Evolutionary conservation across 2,329 filamentous ascomycete genomes (phyloP), one percentile per base, ranked within the genome.

Genomic region (Dendrostoma leiphaemia): DNA sequence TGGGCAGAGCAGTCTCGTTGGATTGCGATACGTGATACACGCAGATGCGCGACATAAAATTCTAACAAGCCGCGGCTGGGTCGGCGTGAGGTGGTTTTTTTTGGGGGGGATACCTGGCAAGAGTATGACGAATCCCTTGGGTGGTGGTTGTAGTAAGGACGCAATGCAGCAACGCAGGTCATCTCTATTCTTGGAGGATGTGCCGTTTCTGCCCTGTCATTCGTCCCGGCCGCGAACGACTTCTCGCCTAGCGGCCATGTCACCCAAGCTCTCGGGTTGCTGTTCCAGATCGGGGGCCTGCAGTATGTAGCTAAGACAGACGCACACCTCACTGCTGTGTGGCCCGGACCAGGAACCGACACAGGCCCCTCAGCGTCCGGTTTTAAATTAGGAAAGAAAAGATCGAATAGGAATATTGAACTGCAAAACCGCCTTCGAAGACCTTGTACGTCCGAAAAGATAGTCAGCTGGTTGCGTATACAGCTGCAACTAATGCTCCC

Each of bases 211-310:
- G 35, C 28, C 12, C 50, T 56, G 28, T 35, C 29, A 56, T 53
- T 56, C 54, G 50, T 49, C 51, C 28, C 23, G 29, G 41, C 37
- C 31, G 53, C 53, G 37, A 48, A 52, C 51, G 49, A 37, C 29
- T 41, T 40, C 41, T 54, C 51, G 55, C 51, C 45, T 41, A 54
- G 21, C 41, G 32, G 28, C 43, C 47, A 45, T 51, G 55, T 51
- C 47, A 51, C 51, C 55, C 55, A 54, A 53, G 24, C 52, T 24
- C 51, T 57, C 55, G 55, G 55, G 55, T 54, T 48, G 55, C 9
- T 54, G 47, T 45, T 54, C 55, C 55, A 54, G 55, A 57, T 57
- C 51, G 47, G 55, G 48, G 51, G 51, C 48, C 51, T 57, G 54
- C 47, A 54, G 46, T 54, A 34, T 57, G 51, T 47, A 43, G 35